phyloP scores from a whole-genome alignment of 805 yeast species.

The Candida sonorensis region DNA sequence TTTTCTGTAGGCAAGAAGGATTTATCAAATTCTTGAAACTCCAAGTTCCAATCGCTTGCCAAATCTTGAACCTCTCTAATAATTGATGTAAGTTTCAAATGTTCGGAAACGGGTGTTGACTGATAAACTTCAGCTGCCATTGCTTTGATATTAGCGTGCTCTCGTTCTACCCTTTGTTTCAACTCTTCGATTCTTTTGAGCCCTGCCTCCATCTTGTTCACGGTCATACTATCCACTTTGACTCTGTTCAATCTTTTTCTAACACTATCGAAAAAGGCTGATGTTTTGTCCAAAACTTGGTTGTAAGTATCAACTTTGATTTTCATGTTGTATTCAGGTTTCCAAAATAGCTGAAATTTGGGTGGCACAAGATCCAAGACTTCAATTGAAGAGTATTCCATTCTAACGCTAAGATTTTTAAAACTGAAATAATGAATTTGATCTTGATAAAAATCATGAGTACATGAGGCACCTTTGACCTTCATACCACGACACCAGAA shows the following conservation, averaged over 20 bases:
- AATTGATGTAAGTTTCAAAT: slow-evolving; percentile 62
- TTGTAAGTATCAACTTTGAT: slow-evolving; percentile 59
- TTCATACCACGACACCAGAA: slow-evolving; percentile 67
- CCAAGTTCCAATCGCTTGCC: slow-evolving; percentile 83
- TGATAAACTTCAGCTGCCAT: slow-evolving; percentile 48
- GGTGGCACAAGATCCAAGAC: slow-evolving; percentile 79
- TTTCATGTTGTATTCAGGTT: slow-evolving; percentile 60
- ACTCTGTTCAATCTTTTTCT: slow-evolving; percentile 64
- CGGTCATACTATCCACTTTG: slow-evolving; percentile 67
- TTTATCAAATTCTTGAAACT: slow-evolving; percentile 72
- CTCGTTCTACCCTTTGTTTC: slow-evolving; percentile 43
- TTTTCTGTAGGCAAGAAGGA: slow-evolving; percentile 83
- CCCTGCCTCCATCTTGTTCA: slow-evolving; percentile 68
- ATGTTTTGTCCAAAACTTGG: slow-evolving; percentile 45
- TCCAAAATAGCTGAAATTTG: slow-evolving; percentile 60
- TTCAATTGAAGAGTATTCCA: slow-evolving; percentile 72
- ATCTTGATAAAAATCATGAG: slow-evolving; percentile 74
- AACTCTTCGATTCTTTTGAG: slow-evolving; percentile 50
- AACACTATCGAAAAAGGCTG: slow-evolving; percentile 66
- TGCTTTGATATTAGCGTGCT: slow-evolving; percentile 37
- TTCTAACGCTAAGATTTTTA: slow-evolving; percentile 67
- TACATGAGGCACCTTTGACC: slow-evolving; percentile 55
- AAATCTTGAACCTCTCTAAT: slow-evolving; percentile 69
- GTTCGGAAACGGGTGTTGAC: slow-evolving; percentile 53
- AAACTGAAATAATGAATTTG: slow-evolving; percentile 82